Evolutionary conservation across 179 eudicot genomes (phyloP).

Genomic region (Spinacia oleracea): DNA sequence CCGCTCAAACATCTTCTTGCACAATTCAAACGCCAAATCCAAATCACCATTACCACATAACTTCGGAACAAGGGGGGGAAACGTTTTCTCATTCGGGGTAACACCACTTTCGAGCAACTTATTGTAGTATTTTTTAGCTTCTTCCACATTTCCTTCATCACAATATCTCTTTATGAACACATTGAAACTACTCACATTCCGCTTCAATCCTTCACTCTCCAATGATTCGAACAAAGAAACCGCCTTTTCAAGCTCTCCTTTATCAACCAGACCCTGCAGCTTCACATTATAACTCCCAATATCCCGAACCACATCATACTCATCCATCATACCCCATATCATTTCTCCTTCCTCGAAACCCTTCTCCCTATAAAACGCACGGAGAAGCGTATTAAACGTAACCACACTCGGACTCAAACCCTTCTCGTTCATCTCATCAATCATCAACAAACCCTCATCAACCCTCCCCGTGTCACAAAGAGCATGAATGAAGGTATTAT

Average conservation of each 20-base stretch:
- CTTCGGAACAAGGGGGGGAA: slow-evolving; percentile 15
- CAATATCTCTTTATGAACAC: slow-evolving; percentile 28
- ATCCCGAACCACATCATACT: slow-evolving; percentile 19
- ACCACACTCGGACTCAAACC: slow-evolving; percentile 25
- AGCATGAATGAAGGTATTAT: slow-evolving; percentile 32
- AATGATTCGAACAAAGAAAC: slow-evolving; percentile 24
- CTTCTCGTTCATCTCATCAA: slow-evolving; percentile 27
- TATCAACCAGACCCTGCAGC: slow-evolving; percentile 26
- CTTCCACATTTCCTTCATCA: slow-evolving; percentile 23
- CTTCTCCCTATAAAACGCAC: slow-evolving; percentile 26
- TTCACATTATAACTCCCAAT: slow-evolving; percentile 30
- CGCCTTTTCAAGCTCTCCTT: slow-evolving; percentile 20
- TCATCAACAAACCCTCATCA: slow-evolving; percentile 25
- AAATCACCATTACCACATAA: slow-evolving; percentile 31
- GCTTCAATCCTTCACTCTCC: slow-evolving; percentile 22
- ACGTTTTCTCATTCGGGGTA: slow-evolving; percentile 18
- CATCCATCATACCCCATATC: slow-evolving; percentile 36
- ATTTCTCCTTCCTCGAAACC: slow-evolving; percentile 29
- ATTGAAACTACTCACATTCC: slow-evolving; percentile 24
- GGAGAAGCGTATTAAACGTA: slow-evolving; percentile 31
- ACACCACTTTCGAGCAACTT: slow-evolving; percentile 12
- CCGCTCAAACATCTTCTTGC: slow-evolving; percentile 35
- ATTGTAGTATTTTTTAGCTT: slow-evolving; percentile 25
- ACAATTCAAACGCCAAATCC: slow-evolving; percentile 28
- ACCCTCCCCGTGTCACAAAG: slow-evolving; percentile 29